These are phyloP conservation scores for Phytophthora cryptogea DNA, from an alignment of 352 stramenopile species.

Conservation along the genomic window DNA sequence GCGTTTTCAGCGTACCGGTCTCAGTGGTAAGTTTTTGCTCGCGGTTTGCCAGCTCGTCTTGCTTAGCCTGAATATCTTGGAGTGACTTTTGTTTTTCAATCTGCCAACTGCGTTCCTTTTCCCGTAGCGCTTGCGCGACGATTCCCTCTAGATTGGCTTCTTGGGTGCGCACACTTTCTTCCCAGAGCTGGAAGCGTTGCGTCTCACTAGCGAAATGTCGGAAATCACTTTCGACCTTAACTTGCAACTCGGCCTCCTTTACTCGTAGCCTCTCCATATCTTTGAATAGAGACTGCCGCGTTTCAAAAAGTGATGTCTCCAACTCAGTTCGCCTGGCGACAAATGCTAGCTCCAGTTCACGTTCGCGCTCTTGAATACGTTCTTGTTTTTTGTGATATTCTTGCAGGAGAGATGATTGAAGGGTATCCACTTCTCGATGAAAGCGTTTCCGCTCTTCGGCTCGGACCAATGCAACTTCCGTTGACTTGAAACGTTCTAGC, in stretches of 20 bases:
- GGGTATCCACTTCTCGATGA: slow-evolving; percentile 49
- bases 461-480: slow-evolving; percentile 57
- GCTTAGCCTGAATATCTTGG: slow-evolving; percentile 32
- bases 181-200: slow-evolving; percentile 53
- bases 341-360: slow-evolving; percentile 66
- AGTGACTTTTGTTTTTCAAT: slow-evolving; percentile 44
- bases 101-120: slow-evolving; percentile 56
- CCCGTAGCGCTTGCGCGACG: slow-evolving; percentile 42
- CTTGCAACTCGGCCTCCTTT: slow-evolving; percentile 57
- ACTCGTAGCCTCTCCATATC: slow-evolving; percentile 65
- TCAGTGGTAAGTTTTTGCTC: slow-evolving; percentile 31
- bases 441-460: slow-evolving; percentile 64
- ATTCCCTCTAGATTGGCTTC: slow-evolving; percentile 52
- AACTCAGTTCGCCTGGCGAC: slow-evolving; percentile 52
- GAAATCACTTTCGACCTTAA: slow-evolving; percentile 49
- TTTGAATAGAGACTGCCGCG: slow-evolving; percentile 62
- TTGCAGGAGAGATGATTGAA: slow-evolving; percentile 47
- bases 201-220: slow-evolving; percentile 48
- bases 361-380: slow-evolving; percentile 56
- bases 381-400: slow-evolving; percentile 55
- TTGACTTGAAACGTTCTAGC: slow-evolving; percentile 56
- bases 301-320: slow-evolving; percentile 70
- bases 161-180: slow-evolving; percentile 47
- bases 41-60: slow-evolving; percentile 39
- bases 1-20: slow-evolving; percentile 26